A percentile compares a stretch with the other conserved stretches of the same genome.
Evolutionary conservation across 768 basidiomycete species (phyloP).

Genomic region (Tulasnella calospora): DNA sequence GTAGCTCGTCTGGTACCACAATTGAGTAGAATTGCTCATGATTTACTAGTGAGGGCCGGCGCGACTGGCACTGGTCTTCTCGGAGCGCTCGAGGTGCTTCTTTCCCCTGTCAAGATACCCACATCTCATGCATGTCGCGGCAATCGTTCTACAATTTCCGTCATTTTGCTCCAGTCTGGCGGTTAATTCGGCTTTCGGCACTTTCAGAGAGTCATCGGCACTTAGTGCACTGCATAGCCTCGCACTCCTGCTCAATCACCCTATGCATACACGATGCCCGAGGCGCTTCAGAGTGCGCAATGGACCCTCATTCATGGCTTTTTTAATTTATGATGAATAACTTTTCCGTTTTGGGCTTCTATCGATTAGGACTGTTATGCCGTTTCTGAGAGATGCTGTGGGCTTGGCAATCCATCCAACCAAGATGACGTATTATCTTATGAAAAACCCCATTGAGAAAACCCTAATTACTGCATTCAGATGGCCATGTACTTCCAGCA

Average conservation of each 20-base stretch:
- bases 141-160: too few species aligned
- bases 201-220: too few species aligned
- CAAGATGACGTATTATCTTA: neutral
- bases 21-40: conserved; percentile 27
- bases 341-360: neutral
- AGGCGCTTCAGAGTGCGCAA: neutral
- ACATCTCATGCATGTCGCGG: too few species aligned
- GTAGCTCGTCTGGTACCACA: conserved; percentile 59
- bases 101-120: conserved; percentile 50
- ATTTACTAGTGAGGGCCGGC: neutral
- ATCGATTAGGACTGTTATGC: neutral
- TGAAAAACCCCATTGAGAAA: neutral
- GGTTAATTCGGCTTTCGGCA: too few species aligned
- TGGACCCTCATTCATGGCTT: neutral
- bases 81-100: conserved; percentile 79
- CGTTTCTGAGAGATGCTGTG: neutral
- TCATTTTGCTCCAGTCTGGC: too few species aligned
- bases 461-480: neutral
- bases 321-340: neutral
- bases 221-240: neutral
- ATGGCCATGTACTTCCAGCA: neutral
- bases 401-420: neutral
- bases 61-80: conserved; percentile 68
- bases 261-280: neutral
- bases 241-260: neutral